phyloP scores from a whole-genome alignment of 2,329 filamentous ascomycete species.

The Byssothecium circinans region DNA sequence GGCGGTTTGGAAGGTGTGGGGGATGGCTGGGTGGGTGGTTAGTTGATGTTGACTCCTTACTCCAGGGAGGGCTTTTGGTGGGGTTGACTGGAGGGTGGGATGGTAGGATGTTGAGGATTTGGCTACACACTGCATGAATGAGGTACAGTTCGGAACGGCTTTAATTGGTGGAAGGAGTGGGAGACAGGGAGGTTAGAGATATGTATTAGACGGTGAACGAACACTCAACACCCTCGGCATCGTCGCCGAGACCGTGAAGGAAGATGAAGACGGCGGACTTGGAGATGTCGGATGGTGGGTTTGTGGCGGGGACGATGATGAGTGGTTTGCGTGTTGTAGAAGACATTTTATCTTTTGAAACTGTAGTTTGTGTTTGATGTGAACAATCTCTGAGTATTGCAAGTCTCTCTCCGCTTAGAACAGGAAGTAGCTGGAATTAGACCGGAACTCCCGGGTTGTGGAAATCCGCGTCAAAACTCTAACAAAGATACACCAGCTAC shows the following conservation, averaged over 20 bases:
- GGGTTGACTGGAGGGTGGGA: not conserved
- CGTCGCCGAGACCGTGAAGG: conserved; percentile 52
- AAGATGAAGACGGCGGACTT: conserved; percentile 51
- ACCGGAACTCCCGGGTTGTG: no score
- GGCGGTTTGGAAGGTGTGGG: conserved; percentile 52
- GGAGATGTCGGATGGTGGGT: conserved; percentile 36
- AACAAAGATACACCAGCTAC: no score
- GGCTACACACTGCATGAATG: no score
- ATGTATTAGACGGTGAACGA: conserved; percentile 4
- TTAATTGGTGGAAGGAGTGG: no score
- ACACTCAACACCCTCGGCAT: conserved; percentile 49
- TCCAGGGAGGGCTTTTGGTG: not conserved
- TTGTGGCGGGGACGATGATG: conserved; percentile 42
- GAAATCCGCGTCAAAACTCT: no score
- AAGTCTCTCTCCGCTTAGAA: no score
- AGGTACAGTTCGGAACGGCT: no score
- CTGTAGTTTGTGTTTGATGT: not conserved
- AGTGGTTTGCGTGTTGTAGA: conserved; percentile 25
- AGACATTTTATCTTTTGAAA: not conserved
- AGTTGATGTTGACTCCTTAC: no score
- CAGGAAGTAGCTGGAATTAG: no score
- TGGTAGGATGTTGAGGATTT: no score
- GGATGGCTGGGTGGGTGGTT: conserved; percentile 48
- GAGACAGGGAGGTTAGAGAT: no score
- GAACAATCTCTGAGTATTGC: no score